phyloP scores from a whole-genome alignment of 805 yeast species.

The Barnettozyma sucrosica region DNA sequence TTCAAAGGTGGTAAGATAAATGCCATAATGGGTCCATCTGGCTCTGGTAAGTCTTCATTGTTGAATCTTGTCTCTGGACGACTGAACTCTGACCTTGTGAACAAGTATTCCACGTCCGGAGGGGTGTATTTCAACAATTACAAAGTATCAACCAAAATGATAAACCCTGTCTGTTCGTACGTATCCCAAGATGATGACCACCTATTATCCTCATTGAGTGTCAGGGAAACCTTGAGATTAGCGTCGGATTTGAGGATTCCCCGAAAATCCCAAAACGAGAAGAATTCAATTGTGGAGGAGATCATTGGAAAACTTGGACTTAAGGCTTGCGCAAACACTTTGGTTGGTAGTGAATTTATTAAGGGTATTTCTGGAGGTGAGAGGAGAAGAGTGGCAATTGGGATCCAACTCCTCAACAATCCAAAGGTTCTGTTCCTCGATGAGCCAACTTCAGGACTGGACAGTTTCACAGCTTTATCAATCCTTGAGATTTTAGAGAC shows the following conservation, averaged over 20 bases:
- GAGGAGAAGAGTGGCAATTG: conserved; percentile 78
- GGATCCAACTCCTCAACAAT: conserved; percentile 66
- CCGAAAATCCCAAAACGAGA: conserved; percentile 34
- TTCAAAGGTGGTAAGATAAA: conserved; percentile 42
- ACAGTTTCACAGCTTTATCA: conserved; percentile 71
- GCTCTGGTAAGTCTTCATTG: conserved; percentile 70
- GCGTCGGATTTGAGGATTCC: conserved; percentile 69
- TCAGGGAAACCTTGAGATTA: conserved; percentile 65
- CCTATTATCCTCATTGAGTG: conserved; percentile 65
- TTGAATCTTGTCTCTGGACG: conserved; percentile 61
- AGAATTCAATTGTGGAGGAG: conserved; percentile 43
- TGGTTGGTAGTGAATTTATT: conserved; percentile 56
- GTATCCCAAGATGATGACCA: conserved; percentile 82
- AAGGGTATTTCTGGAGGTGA: conserved; percentile 82
- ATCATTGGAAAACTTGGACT: conserved; percentile 63
- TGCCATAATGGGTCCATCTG: conserved; percentile 80
- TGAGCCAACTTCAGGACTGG: conserved; percentile 89
- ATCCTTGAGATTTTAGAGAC: conserved; percentile 56
- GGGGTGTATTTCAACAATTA: conserved; percentile 38
- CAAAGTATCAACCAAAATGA: conserved; percentile 31
- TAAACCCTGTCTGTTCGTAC: conserved; percentile 56
- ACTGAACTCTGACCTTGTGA: conserved; percentile 31
- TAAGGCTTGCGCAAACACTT: conserved; percentile 68
- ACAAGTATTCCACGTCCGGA: conserved; percentile 33
- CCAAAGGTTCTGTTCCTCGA: conserved; percentile 73